A percentile compares a stretch with the other conserved stretches of the same genome.
Conservation (phyloP, 176 grass and related monocot species). For the Rhipidocladum racemiflorum region DNA sequence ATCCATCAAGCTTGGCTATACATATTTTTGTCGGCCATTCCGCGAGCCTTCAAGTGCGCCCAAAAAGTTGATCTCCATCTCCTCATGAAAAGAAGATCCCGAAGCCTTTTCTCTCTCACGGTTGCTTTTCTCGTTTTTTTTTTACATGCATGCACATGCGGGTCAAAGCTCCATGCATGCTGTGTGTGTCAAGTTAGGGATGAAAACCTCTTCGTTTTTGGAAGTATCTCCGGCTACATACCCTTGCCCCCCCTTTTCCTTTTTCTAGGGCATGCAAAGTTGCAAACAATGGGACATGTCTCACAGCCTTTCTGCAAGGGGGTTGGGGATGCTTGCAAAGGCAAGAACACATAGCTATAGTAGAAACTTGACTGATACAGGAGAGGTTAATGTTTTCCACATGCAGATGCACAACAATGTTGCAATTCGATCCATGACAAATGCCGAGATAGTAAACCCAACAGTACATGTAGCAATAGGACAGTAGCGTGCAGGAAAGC, state of each 20-base stretch:
- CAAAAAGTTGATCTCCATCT: conserved; percentile 41
- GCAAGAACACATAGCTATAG: conserved; percentile 3
- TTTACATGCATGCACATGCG: conserved; percentile 8
- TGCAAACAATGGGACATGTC: conserved; percentile 27
- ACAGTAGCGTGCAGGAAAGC: neutral
- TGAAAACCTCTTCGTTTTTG: conserved; percentile 10
- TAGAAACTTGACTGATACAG: neutral
- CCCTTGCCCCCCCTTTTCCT: neutral
- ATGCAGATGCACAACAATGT: neutral
- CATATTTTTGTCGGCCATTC: conserved; percentile 61
- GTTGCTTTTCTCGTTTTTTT: neutral
- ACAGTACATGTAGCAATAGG: neutral
- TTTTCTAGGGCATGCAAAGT: conserved; percentile 39
- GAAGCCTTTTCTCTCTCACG: neutral
- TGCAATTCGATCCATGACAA: neutral
- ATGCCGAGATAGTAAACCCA: neutral
- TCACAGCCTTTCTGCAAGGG: conserved; percentile 14
- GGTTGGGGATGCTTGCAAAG: conserved; percentile 19
- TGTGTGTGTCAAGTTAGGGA: neutral
- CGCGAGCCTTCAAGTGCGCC: conserved; percentile 36
- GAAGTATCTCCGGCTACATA: conserved; percentile 16
- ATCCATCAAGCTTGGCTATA: conserved; percentile 42
- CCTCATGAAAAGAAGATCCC: conserved; percentile 27
- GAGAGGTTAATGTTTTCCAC: neutral
- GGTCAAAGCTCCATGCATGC: conserved; percentile 21